Evolutionary conservation across 2,329 filamentous ascomycete genomes (phyloP).

Genomic region (Pestalotiopsis sp.): DNA sequence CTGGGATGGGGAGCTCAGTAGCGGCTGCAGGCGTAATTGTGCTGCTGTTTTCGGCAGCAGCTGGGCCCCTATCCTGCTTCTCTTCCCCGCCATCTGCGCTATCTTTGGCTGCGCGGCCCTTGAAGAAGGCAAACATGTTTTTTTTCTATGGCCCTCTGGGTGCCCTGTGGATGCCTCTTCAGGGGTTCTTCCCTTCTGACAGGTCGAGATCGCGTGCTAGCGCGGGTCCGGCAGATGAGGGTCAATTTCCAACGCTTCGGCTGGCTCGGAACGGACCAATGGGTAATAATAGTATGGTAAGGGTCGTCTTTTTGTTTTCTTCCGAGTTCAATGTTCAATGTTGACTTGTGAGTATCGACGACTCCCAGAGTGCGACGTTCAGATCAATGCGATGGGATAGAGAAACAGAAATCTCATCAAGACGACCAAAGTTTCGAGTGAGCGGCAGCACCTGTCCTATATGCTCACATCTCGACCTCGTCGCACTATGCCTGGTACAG

Average conservation of each 20-base stretch:
- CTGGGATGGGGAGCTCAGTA: background rate
- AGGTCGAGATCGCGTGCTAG: conserved; percentile 7
- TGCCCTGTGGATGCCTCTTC: background rate
- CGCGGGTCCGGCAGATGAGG: conserved; percentile 8
- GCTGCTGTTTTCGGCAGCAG: background rate
- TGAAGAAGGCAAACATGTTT: conserved; percentile 11
- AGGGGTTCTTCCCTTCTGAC: background rate
- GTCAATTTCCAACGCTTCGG: background rate
- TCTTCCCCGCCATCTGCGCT: conserved; percentile 10
- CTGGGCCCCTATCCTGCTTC: conserved; percentile 4
- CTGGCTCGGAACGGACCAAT: background rate
- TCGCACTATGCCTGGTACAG: background rate
- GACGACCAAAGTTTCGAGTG: background rate
- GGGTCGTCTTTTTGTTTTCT: background rate
- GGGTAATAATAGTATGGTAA: background rate
- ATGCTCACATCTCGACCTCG: background rate
- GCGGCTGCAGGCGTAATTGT: background rate
- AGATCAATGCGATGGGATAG: no score
- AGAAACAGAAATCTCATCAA: no score
- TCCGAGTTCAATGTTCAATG: background rate
- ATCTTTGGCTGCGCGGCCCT: conserved; percentile 6
- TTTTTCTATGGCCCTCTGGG: background rate
- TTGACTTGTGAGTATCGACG: background rate
- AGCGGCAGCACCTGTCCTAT: background rate
- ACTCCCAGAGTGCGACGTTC: no score